These are phyloP conservation scores for Entoloma clypeatum DNA, from an alignment of 1,284 basidiomycete genomes.

Conservation along the genomic window DNA sequence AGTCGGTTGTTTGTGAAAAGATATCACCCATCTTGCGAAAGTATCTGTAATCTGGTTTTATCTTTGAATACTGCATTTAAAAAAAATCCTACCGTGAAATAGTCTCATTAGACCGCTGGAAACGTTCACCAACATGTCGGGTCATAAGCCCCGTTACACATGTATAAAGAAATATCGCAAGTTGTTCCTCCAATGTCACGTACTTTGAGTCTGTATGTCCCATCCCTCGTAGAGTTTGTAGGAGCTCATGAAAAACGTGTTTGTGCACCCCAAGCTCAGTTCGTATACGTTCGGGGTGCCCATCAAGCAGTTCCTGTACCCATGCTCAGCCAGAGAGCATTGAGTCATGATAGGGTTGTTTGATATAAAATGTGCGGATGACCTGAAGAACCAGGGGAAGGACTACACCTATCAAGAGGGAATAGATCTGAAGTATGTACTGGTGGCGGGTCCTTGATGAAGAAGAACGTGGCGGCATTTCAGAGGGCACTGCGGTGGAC, in stretches of 20 bases:
- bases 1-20: constrained; percentile 22
- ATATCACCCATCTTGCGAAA: not conserved
- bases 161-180: constrained; percentile 32
- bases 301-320: constrained; percentile 29
- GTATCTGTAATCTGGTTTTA: not conserved
- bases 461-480: no score
- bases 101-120: constrained; percentile 29
- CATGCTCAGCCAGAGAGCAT: constrained; percentile 25
- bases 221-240: constrained; percentile 15
- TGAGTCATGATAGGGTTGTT: constrained; percentile 28
- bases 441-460: no score
- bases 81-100: constrained; percentile 26
- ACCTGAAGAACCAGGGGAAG: no score
- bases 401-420: no score
- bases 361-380: no score
- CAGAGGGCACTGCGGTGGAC: no score
- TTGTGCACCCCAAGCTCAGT: constrained; percentile 23
- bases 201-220: constrained; percentile 2
- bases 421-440: no score
- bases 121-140: constrained; percentile 28
- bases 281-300: constrained; percentile 25
- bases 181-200: constrained; percentile 22
- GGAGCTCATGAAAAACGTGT: constrained; percentile 25
- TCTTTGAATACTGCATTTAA: not conserved
- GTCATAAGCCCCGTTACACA: constrained; percentile 28